phyloP scores from a whole-genome alignment of 139 green algal species.

The Tetraselmis chui region DNA sequence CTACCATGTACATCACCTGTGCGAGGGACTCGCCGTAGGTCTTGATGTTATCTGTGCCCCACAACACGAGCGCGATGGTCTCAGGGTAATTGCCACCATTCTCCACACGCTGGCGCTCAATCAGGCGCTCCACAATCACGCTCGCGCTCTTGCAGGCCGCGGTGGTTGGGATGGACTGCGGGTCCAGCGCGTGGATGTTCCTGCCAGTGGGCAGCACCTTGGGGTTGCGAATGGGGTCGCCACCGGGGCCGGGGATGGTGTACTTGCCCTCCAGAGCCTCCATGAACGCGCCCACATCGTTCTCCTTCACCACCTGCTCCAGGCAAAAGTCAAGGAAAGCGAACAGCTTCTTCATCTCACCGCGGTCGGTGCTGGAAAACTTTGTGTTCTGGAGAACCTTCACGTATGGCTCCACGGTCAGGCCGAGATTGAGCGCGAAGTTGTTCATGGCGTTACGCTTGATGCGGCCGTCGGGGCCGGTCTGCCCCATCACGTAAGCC shows the following conservation, averaged over 20 bases:
- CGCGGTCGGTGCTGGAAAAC: constrained; percentile 70
- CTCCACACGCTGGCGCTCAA: constrained; percentile 81
- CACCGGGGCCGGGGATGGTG: constrained; percentile 86
- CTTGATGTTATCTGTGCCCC: constrained; percentile 99
- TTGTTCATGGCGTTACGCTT: constrained; percentile 71
- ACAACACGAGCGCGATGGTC: constrained; percentile 95
- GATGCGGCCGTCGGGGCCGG: constrained; percentile 76
- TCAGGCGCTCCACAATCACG: constrained; percentile 83
- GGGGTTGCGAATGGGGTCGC: constrained; percentile 98
- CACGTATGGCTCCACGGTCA: constrained; percentile 73
- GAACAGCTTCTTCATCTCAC: constrained; percentile 80
- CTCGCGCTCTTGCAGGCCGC: constrained; percentile 75
- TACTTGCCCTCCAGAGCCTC: constrained; percentile 86
- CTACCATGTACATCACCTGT: constrained; percentile 92
- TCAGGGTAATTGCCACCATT: constrained; percentile 91
- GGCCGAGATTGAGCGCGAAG: constrained; percentile 44
- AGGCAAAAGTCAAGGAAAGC: constrained; percentile 96
- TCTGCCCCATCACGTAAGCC: constrained; percentile 85
- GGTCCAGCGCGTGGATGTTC: constrained; percentile 99
- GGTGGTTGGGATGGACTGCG: constrained; percentile 87
- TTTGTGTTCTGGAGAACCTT: constrained; percentile 54
- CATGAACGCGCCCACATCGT: constrained; percentile 89
- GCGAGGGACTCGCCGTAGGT: constrained; percentile 97
- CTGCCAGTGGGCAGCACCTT: constrained; percentile 95
- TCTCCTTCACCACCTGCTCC: constrained; percentile 93